Base-by-base conservation (phyloP, 2,329 filamentous ascomycete species). In the Fusarium sp. region DNA sequence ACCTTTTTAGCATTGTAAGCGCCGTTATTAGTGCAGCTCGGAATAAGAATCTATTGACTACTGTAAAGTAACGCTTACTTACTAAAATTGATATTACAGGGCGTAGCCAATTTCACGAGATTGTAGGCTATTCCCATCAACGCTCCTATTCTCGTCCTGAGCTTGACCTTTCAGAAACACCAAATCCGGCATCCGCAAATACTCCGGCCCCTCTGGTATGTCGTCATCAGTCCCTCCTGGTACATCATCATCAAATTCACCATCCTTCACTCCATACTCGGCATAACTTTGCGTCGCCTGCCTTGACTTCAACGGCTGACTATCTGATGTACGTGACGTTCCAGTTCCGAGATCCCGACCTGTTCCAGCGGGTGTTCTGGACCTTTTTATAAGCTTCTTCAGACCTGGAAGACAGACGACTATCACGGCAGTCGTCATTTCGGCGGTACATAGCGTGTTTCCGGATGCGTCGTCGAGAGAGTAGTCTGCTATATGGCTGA, bases 341-440 rank as follows among this genome's bases (percentile, higher is more conserved):
- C 32, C 20, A 16, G 13, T 47, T 24, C 5, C 11, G 3, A 13
- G 12, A 3, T 2, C 27, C 6, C 7, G 22, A 9, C 20, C 29
- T 0, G 44, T 6, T 8, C 22, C 27, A 10, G 12, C 18, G 0
- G 41, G 9, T 3, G 32, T 8, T 27, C 34, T 47, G 0, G 45
- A 29, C 22, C 41, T 10, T n/a, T 20, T 27, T 3, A 63, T 44
- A 2, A 67, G n/a, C 2, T 48, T 67, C 14, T 63, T 67, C 0
- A 67, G 46, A 1, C 63, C 57, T 5, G 63, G 63, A 6, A 67
- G 65, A 0, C 45, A 63, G 3, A 67, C 64, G 0, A 67, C 46
- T 16, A 58, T 67, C 3, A 63, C 29, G 0, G 63, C 65, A 4
- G 65, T 67, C 3, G 57, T 62, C 51, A 67, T 67, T 20, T 67